Base-by-base conservation (phyloP, 1,284 basidiomycete species). In the Cutaneotrichosporon sp. region DNA sequence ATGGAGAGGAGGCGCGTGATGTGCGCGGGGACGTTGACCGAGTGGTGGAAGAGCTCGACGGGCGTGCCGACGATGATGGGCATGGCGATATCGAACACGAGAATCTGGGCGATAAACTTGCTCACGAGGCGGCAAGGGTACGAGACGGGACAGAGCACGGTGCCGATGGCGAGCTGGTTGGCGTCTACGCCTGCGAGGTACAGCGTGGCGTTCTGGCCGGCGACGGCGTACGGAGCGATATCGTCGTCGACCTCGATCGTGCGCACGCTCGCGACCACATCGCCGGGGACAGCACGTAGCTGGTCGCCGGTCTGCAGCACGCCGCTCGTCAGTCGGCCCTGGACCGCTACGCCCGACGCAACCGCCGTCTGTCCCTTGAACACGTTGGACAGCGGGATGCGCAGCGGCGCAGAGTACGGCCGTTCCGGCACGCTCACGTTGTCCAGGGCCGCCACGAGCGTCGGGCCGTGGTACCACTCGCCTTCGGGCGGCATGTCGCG, bases 31-130 rank as follows among this genome's bases (percentile, higher is more conserved):
- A 96, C 83, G 69, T 97, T 90, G 50, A 84, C 83, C 1, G 90
- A 92, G 71, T 98, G 92, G 70, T 97, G 90, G 77, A 90, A 97
- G 4, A 98, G 77, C 68, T 97, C 92, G 51, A 94, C 87, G 36
- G 90, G 84, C 51, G 90, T 82, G 34, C 94, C 96, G 0, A 84
- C 80, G 15, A 87, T 90, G 60, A 99, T 87, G 0, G 96, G 96
- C 38, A 90, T 81, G 55, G 87, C 82, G 7, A 93, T 83, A 69
- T 97, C 93, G 69, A 99, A 98, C 2, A 97, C 83, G 49, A 99
- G 87, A 60, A 99, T 84, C 59, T 91, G 84, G 1, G 91, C 91
- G 1, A 80, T 82, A 72, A 97, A 94, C 5, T 78, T 77, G 1
- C 82, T 83, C 1, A 84, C 86, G 15, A 97, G 78, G 2, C 87